Percentiles rank a stretch among this genome's conserved stretches.
Conservation (phyloP, 1,284 basidiomycete genomes). For the Phellinidium pouzarii region DNA sequence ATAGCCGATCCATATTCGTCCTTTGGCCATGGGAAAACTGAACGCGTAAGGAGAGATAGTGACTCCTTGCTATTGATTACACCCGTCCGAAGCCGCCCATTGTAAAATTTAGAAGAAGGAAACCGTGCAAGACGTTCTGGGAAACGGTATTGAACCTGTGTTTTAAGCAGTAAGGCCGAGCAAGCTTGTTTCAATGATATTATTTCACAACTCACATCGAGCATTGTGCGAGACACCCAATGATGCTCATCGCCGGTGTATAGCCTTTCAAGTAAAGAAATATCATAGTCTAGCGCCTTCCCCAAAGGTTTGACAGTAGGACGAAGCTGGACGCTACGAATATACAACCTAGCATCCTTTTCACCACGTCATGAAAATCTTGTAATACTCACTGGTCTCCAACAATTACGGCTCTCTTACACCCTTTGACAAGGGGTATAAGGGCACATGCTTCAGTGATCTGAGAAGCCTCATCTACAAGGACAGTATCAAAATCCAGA, state of each 20-base stretch:
- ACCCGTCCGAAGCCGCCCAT: slow-evolving; percentile 43
- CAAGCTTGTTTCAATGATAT: too few species aligned
- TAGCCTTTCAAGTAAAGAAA: slow-evolving; percentile 54
- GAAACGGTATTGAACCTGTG: slow-evolving; percentile 55
- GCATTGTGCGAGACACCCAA: slow-evolving; percentile 48
- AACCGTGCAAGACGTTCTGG: slow-evolving; percentile 49
- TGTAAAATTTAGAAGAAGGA: slow-evolving; percentile 56
- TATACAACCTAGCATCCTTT: not conserved
- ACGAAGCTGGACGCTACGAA: slow-evolving; percentile 52
- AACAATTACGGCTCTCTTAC: slow-evolving; percentile 48
- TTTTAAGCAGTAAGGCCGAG: not conserved
- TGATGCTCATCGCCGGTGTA: slow-evolving; percentile 35
- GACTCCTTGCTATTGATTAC: slow-evolving; percentile 34
- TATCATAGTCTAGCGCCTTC: slow-evolving; percentile 47
- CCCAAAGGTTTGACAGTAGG: slow-evolving; percentile 55
- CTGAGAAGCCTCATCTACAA: slow-evolving; percentile 64
- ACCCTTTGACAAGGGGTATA: slow-evolving; percentile 60
- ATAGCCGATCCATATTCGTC: slow-evolving; percentile 26
- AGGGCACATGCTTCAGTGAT: slow-evolving; percentile 56
- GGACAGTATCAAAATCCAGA: slow-evolving; percentile 49
- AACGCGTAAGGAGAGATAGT: slow-evolving; percentile 33
- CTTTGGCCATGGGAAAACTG: slow-evolving; percentile 52
- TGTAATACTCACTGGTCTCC: slow-evolving; percentile 53
- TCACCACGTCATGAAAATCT: not conserved
- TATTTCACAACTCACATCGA: slow-evolving; percentile 37